Conservation (phyloP, 495 filamentous ascomycete species). For the Penicillium antarcticum region DNA sequence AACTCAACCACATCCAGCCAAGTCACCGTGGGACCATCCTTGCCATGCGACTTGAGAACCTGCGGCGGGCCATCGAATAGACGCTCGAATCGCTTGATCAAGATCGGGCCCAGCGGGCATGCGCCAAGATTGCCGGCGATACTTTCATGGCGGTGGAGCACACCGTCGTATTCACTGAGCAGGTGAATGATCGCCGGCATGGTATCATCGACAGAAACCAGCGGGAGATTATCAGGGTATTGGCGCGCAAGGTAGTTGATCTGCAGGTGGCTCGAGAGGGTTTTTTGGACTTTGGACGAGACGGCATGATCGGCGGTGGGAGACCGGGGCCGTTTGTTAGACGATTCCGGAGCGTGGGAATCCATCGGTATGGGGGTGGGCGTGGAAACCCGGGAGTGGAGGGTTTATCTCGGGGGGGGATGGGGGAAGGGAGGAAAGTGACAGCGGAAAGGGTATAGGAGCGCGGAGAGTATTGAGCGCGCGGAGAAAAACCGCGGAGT, state of each 20-base stretch:
- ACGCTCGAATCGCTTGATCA: conserved; percentile 81
- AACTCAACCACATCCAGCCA: conserved; percentile 88
- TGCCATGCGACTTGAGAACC: conserved; percentile 62
- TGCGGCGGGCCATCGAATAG: conserved; percentile 78
- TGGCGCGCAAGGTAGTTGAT: conserved; percentile 82
- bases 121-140: conserved; percentile 82
- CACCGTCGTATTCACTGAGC: conserved; percentile 76
- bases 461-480: conserved; percentile 9
- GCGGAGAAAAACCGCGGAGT: conserved; percentile 7
- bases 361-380: conserved; percentile 30
- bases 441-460: conserved; percentile 1
- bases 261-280: conserved; percentile 57
- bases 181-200: conserved; percentile 62
- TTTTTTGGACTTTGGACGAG: conserved; percentile 53
- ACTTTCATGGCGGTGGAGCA: conserved; percentile 80
- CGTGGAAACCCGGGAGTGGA: not conserved
- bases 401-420: not conserved
- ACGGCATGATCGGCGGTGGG: conserved; percentile 46
- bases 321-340: conserved; percentile 60
- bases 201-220: conserved; percentile 56
- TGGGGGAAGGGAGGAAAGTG: not conserved
- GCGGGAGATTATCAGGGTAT: conserved; percentile 57
- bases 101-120: conserved; percentile 73
- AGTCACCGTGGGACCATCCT: conserved; percentile 59
- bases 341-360: conserved; percentile 35